phyloP scores from a whole-genome alignment of 345 rosid species.

The Rhizophora apiculata region DNA sequence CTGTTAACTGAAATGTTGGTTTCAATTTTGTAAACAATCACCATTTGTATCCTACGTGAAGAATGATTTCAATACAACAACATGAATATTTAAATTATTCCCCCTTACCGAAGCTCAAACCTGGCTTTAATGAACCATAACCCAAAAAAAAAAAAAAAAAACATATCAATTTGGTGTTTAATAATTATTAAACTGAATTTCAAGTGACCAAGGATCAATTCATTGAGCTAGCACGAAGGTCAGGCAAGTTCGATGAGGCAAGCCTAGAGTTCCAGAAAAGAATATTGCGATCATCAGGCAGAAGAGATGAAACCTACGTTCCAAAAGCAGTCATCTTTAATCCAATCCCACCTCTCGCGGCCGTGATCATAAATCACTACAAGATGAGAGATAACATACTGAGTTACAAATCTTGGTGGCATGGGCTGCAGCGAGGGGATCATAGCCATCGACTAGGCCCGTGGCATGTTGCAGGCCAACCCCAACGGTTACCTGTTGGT shows the following conservation, averaged over 20 bases:
- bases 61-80: too few species aligned
- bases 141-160: too few species aligned
- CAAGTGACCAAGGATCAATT: slow-evolving; percentile 73
- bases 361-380: slow-evolving; percentile 88
- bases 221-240: slow-evolving; percentile 49
- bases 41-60: too few species aligned
- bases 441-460: slow-evolving; percentile 69
- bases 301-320: slow-evolving; percentile 78
- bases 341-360: slow-evolving; percentile 85
- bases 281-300: slow-evolving; percentile 68
- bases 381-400: slow-evolving; percentile 91
- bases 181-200: neutral
- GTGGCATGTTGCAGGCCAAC: slow-evolving; percentile 90
- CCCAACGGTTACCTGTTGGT: slow-evolving; percentile 77
- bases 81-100: too few species aligned
- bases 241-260: slow-evolving; percentile 65
- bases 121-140: too few species aligned
- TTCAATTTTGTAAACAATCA: too few species aligned
- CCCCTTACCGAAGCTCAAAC: too few species aligned
- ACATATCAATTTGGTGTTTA: too few species aligned
- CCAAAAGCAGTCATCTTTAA: slow-evolving; percentile 76
- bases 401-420: slow-evolving; percentile 85
- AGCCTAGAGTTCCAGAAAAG: slow-evolving; percentile 60
- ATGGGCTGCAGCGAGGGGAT: slow-evolving; percentile 97
- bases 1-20: too few species aligned